Evolutionary conservation across 2,329 filamentous ascomycete species (phyloP).

Genomic region (Shiraia bambusicola): DNA sequence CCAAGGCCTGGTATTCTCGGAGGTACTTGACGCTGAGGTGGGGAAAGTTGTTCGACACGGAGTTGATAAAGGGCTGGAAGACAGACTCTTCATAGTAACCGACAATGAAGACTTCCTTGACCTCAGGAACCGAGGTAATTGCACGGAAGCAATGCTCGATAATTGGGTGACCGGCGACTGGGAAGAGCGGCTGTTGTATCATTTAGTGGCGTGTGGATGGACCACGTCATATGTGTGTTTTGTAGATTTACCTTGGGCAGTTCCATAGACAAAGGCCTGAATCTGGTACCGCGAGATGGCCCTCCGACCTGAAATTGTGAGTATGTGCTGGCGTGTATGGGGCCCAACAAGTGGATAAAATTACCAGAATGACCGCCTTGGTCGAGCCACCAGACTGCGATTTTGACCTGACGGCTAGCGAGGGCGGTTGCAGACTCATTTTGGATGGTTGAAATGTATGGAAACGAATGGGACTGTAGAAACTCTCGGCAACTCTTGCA

Average conservation of each 20-base stretch:
- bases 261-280: constrained; percentile 92
- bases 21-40: constrained; percentile 91
- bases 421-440: constrained; percentile 43
- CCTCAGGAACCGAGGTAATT: constrained; percentile 83
- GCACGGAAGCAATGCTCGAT: constrained; percentile 96
- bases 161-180: constrained; percentile 96
- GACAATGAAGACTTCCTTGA: constrained; percentile 96
- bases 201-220: constrained; percentile 19
- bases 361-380: constrained; percentile 92
- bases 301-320: constrained; percentile 73
- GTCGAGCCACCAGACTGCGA: constrained; percentile 56
- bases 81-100: constrained; percentile 98
- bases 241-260: constrained; percentile 74
- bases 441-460: constrained; percentile 7
- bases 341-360: constrained; percentile 35
- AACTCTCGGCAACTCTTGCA: constrained; percentile 1
- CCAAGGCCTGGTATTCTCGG: constrained; percentile 93
- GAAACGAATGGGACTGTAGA: background rate
- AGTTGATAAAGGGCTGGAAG: constrained; percentile 97
- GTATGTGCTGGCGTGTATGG: constrained; percentile 12
- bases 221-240: constrained; percentile 4
- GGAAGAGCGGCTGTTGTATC: constrained; percentile 78
- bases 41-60: constrained; percentile 80
- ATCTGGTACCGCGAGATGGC: constrained; percentile 91
- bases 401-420: constrained; percentile 40